phyloP scores from a whole-genome alignment of 257 asterid species.

The Penstemon eatonii region DNA sequence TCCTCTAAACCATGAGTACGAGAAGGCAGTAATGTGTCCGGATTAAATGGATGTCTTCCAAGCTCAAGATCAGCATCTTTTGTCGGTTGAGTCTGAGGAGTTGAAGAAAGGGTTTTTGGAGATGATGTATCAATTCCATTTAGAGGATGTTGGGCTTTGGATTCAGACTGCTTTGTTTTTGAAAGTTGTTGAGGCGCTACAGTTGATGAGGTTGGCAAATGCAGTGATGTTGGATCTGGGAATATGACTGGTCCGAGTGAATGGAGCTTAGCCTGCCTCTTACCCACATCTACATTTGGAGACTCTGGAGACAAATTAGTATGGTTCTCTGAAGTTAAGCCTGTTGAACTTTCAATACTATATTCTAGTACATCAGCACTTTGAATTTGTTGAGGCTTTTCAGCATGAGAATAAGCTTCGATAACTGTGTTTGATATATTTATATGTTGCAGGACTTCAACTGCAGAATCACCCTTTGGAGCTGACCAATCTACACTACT shows the following conservation, averaged over 20 bases:
- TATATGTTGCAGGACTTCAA: conserved; percentile 57
- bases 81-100: conserved; percentile 39
- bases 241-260: conserved; percentile 24
- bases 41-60: conserved; percentile 30
- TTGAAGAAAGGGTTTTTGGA: conserved; percentile 32
- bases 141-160: conserved; percentile 27
- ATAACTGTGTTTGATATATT: conserved; percentile 42
- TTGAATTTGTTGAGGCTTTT: conserved; percentile 40
- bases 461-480: conserved; percentile 66
- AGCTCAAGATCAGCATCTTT: conserved; percentile 36
- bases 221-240: conserved; percentile 30
- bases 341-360: conserved; percentile 34
- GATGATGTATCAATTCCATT: conserved; percentile 34
- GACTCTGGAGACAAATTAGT: conserved; percentile 35
- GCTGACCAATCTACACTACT: conserved; percentile 84
- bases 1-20: conserved; percentile 42
- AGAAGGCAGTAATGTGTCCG: conserved; percentile 30
- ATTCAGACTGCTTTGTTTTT: conserved; percentile 24
- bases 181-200: conserved; percentile 33
- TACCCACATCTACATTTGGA: conserved; percentile 33
- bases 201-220: conserved; percentile 37
- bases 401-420: conserved; percentile 43
- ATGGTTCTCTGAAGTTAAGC: conserved; percentile 33
- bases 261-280: conserved; percentile 33
- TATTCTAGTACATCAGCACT: conserved; percentile 41